Percentiles rank a stretch among this genome's conserved stretches.
These are phyloP conservation scores for Collybia sordida DNA, from an alignment of 768 basidiomycete species.

Conservation along the genomic window DNA sequence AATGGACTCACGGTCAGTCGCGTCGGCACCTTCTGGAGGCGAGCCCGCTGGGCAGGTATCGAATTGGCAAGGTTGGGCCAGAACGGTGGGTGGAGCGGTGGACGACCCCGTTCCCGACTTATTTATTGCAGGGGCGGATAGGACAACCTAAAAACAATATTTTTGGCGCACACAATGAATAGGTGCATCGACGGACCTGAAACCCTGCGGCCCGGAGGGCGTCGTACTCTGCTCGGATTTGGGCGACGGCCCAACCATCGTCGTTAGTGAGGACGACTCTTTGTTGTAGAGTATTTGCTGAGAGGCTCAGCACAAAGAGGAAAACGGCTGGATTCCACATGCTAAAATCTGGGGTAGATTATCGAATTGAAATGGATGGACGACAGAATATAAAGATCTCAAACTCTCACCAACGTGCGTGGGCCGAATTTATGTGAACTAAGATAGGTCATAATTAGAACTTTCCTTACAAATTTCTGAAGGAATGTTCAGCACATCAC, in stretches of 20 bases:
- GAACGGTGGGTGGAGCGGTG: constrained; percentile 25
- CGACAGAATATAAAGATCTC: too few relatives aligned
- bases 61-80: constrained; percentile 39
- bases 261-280: constrained; percentile 25
- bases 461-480: too few relatives aligned
- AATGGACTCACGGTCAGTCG: constrained; percentile 29
- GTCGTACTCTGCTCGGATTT: constrained; percentile 37
- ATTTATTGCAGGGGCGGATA: constrained; percentile 42
- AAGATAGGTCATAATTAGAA: too few relatives aligned
- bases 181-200: constrained; percentile 24
- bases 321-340: too few relatives aligned
- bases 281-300: not conserved
- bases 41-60: constrained; percentile 39
- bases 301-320: too few relatives aligned
- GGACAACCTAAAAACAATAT: constrained; percentile 29
- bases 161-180: not conserved
- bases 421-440: too few relatives aligned
- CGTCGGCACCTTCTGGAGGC: constrained; percentile 38
- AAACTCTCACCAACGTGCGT: too few relatives aligned
- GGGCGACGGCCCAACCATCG: constrained; percentile 41
- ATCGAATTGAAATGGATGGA: too few relatives aligned
- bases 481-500: too few relatives aligned
- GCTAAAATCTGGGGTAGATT: too few relatives aligned
- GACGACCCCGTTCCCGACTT: constrained; percentile 41
- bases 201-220: constrained; percentile 34